These are phyloP conservation scores for Vachellia pachyceras DNA, from an alignment of 306 rosid genomes.

Conservation along the genomic window DNA sequence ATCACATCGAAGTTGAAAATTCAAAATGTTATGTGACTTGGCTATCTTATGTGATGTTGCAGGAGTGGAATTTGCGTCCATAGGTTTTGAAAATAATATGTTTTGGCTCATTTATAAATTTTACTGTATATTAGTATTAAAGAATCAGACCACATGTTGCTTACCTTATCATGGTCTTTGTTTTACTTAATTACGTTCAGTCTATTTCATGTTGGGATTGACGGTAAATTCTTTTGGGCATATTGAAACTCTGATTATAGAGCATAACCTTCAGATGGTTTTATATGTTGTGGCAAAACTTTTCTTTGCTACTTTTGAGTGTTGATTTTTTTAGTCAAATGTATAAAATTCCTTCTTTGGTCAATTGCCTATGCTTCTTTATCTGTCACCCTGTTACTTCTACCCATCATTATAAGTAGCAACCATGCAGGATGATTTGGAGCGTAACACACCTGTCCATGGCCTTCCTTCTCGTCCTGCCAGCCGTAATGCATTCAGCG, in stretches of 20 bases:
- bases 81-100: background rate
- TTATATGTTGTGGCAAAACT: background rate
- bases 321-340: background rate
- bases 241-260: background rate
- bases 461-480: conserved; percentile 87
- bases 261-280: background rate
- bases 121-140: background rate
- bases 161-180: background rate
- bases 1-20: background rate
- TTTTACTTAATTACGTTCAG: background rate
- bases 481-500: conserved; percentile 88
- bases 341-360: background rate
- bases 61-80: conserved; percentile 2
- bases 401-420: conserved; percentile 17
- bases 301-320: background rate
- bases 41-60: background rate
- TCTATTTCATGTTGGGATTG: background rate
- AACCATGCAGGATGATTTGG: conserved; percentile 83
- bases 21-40: background rate
- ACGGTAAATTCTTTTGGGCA: background rate
- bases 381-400: background rate
- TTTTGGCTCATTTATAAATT: background rate
- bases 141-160: background rate
- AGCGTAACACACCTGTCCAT: conserved; percentile 56
- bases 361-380: conserved; percentile 4